Evolutionary conservation across 2,329 filamentous ascomycete species (phyloP), one percentile per base, ranked within the genome.

Genomic region (Berkeleyomyces basicola): DNA sequence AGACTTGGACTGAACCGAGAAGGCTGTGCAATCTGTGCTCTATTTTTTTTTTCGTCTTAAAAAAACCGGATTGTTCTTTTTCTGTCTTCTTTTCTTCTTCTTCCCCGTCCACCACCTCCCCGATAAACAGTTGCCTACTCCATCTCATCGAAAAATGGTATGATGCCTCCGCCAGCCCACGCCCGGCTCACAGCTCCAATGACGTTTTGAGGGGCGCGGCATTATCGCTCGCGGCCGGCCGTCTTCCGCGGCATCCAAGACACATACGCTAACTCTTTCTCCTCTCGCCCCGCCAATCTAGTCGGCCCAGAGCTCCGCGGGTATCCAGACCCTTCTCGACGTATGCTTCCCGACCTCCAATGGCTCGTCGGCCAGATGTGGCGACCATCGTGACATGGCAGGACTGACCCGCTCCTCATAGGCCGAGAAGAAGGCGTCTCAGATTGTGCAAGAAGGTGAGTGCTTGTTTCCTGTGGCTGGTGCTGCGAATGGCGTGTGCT

Each of bases 251-350:
- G 2, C 23, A 23, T 23, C 23, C 23, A 10, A 55, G 9, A 55
- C 51, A 39, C 33, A 9, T 31, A 14, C 2, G 11, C 51, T 55
- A 55, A 55, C 51, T 55, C 33, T n/a, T 3, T 6, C 44, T 55
- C 11, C 14, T 39, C 33, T 55, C 39, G 33, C 11, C 5, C 33
- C 6, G 11, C 7, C n/a, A 11, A 7, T 33, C 33, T 72, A 97
- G 92, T 93, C 93, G 74, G 93, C 92, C 73, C 93, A 97, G 79
- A 97, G 97, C 80, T 97, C 93, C 68, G 86, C 89, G 71, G 93
- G 93, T 76, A 99, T 99, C 74, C 92, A 97, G 78, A 97, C 92
- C 73, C 85, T 99, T 72, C 90, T 99, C 77, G 93, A 97, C 78
- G 93, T 99, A 87, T 71, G 87, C 36, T 73, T 65, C 51, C 65